Evolutionary conservation across 2,329 filamentous ascomycete genomes (phyloP), one percentile per base, ranked within the genome.

Genomic region (Stemphylium beticola): DNA sequence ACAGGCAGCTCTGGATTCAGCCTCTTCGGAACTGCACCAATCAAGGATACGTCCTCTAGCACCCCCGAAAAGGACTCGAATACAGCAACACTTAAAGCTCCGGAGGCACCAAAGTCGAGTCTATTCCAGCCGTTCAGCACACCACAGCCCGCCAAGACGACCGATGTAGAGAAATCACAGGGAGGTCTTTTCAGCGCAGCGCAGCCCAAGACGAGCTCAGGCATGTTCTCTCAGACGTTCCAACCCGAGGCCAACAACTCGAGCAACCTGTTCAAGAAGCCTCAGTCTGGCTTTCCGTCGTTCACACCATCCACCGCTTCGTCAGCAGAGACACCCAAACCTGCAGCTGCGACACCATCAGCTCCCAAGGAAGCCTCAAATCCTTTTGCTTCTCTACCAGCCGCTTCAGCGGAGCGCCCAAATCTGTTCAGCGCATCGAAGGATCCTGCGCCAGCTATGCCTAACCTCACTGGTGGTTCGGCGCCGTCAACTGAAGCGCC

Each of bases 41-140:
- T 42, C 52, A 63, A 63, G 40, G 47, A 62, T 14, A 40, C 31
- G 14, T 41, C 53, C 1, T 36, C 57, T 38, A 51, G 51, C 17
- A 49, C 39, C 8, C 43, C 36, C 29, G 44, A 49, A 24, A 53
- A 62, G 44, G 42, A 40, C 33, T 33, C 41, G 1, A 31, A 36
- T 34, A 36, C 46, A 3, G 39, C 46, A 14, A 55, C 57, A 33
- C 49, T 53, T 34, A 49, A 64, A 34, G 58, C 62, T 12, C 53
- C 56, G 4, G 60, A 60, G 7, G 59, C 58, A 15, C 47, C 56
- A 11, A 64, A 63, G 37, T 47, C 58, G 1, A 61, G 49, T 47
- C 6, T 65, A 8, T 68, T 66, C 53, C 57, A 61, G 29, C 60
- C 60, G 5, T 68, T 68, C 39, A 65, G 57, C 46, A 68, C 64